A percentile compares a stretch with the other conserved stretches of the same genome.
Conservation (phyloP, 495 filamentous ascomycete species). For the Penicillium antarcticum region DNA sequence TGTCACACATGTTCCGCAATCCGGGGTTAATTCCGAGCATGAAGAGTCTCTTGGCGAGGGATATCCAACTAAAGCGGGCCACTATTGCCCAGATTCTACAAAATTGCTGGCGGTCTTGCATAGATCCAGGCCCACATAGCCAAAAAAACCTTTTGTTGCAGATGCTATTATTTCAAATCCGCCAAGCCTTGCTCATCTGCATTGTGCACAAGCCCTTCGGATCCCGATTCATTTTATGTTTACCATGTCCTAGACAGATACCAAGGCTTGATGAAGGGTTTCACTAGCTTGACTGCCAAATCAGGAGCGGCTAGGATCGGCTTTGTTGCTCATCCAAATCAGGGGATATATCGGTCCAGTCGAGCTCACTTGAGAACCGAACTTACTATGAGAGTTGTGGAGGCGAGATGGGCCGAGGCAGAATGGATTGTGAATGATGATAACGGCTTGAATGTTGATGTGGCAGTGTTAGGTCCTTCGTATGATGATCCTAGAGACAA, state of each 20-base stretch:
- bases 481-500: too few species aligned
- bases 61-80: neutral
- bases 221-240: constrained; percentile 66
- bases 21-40: constrained; percentile 37
- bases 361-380: too few species aligned
- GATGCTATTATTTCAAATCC: constrained; percentile 69
- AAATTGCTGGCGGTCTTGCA: neutral
- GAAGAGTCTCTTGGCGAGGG: constrained; percentile 4
- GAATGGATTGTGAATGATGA: too few species aligned
- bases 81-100: constrained; percentile 5
- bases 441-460: too few species aligned
- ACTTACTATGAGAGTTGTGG: too few species aligned
- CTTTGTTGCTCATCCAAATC: too few species aligned
- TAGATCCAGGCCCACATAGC: neutral
- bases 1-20: constrained; percentile 50
- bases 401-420: too few species aligned
- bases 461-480: too few species aligned
- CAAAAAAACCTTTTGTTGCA: constrained; percentile 55
- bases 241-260: constrained; percentile 60
- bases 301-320: too few species aligned
- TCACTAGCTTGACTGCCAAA: too few species aligned
- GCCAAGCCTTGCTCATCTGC: constrained; percentile 63
- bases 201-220: constrained; percentile 58
- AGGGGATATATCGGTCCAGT: too few species aligned
- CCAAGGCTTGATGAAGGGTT: constrained; percentile 24